Conservation (phyloP, 2,329 filamentous ascomycete species). For the Trichoderma koningiopsis region DNA sequence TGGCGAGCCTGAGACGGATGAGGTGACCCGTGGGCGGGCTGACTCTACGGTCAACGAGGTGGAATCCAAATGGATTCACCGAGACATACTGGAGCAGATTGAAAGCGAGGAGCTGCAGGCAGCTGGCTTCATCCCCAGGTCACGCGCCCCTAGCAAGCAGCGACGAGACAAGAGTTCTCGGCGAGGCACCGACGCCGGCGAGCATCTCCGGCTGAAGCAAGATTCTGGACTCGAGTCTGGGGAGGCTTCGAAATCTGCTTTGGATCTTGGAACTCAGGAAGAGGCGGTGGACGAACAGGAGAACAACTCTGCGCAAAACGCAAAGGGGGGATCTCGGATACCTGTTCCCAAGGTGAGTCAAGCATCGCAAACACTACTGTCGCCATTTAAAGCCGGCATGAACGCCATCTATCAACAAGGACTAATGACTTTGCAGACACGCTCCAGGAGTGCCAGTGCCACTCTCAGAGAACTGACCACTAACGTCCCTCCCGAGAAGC, state of each 20-base stretch:
- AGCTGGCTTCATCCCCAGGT: slow-evolving; percentile 63
- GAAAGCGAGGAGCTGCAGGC: slow-evolving; percentile 80
- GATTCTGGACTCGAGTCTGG: slow-evolving; percentile 47
- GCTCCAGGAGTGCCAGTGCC: slow-evolving; percentile 71
- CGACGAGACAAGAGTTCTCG: slow-evolving; percentile 42
- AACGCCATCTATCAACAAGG: slow-evolving; percentile 55
- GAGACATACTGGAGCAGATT: slow-evolving; percentile 80
- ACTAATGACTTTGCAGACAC: slow-evolving; percentile 59
- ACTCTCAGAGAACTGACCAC: slow-evolving; percentile 43
- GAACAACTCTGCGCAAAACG: slow-evolving; percentile 45
- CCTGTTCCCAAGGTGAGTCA: slow-evolving; percentile 82
- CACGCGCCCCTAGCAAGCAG: slow-evolving; percentile 56
- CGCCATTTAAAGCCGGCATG: slow-evolving; percentile 55
- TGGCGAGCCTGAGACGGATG: slow-evolving; percentile 32
- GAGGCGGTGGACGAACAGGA: slow-evolving; percentile 69
- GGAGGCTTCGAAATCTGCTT: slow-evolving; percentile 52
- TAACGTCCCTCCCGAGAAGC: slow-evolving; percentile 29
- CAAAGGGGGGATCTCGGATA: slow-evolving; percentile 75
- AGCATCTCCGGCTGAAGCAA: slow-evolving; percentile 46
- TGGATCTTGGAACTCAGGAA: slow-evolving; percentile 76
- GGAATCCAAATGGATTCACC: slow-evolving; percentile 79
- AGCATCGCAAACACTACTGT: slow-evolving; percentile 62
- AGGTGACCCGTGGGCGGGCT: slow-evolving; percentile 32
- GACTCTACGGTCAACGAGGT: slow-evolving; percentile 46
- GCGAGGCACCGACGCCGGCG: slow-evolving; percentile 39